phyloP scores from a whole-genome alignment of 148 eudicot genomes.

The Polygonum aviculare region DNA sequence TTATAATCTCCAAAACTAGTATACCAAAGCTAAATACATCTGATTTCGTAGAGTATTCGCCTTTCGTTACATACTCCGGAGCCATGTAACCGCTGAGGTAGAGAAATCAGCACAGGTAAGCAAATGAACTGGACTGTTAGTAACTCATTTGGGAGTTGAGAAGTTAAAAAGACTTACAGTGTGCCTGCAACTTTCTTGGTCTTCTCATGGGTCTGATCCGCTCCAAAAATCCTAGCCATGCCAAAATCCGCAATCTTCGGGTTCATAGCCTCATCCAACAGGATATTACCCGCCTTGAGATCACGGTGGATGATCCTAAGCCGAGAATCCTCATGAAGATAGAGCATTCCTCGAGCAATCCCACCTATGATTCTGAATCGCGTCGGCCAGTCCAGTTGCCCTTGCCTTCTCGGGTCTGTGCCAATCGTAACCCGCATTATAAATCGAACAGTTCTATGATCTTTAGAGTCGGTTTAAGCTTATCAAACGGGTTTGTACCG shows the following conservation, averaged over 20 bases:
- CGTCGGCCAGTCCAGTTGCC: constrained; percentile 25
- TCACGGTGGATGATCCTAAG: constrained; percentile 36
- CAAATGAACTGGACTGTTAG: not conserved
- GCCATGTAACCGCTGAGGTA: constrained; percentile 26
- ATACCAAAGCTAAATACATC: constrained; percentile 33
- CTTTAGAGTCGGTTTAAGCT: not conserved
- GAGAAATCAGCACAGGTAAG: not conserved
- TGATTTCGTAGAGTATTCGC: constrained; percentile 24
- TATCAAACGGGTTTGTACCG: not conserved
- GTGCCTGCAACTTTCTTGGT: constrained; percentile 34
- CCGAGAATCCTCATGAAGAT: constrained; percentile 44
- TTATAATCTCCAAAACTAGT: constrained; percentile 23
- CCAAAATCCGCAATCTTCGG: constrained; percentile 35
- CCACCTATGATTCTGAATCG: constrained; percentile 36
- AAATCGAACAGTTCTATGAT: not conserved
- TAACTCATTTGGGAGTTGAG: not conserved
- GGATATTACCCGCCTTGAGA: constrained; percentile 32
- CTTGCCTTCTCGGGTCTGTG: constrained; percentile 20
- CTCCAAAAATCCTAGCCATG: constrained; percentile 30
- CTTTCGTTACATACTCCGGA: constrained; percentile 31
- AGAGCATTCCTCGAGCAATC: constrained; percentile 35
- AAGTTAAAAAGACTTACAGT: constrained; percentile 16
- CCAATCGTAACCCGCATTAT: not conserved
- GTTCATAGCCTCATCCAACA: constrained; percentile 30
- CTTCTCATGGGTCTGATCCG: constrained; percentile 25